Percentiles rank a stretch among this genome's conserved stretches.
phyloP scores from a whole-genome alignment of 768 basidiomycete species.

The Pisolithus albus region DNA sequence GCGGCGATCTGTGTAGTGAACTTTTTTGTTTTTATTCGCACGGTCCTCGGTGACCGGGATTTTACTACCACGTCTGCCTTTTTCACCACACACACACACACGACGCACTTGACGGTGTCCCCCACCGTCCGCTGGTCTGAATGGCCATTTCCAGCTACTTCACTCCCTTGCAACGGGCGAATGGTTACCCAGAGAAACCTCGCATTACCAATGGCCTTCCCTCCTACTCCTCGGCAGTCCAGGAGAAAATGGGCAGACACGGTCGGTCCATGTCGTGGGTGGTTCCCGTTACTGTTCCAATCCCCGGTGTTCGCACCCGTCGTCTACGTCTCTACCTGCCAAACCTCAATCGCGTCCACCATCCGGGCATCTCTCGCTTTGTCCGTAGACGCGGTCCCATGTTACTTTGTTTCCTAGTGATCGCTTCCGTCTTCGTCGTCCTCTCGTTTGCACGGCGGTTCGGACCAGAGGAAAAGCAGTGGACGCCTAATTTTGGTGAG shows the following conservation, averaged over 20 bases:
- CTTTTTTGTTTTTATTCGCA: no score
- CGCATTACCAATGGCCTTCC: constrained; percentile 39
- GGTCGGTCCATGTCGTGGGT: constrained; percentile 48
- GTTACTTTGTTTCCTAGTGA: constrained; percentile 41
- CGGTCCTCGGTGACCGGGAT: background rate
- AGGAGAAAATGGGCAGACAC: constrained; percentile 57
- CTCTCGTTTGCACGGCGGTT: constrained; percentile 59
- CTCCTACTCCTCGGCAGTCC: constrained; percentile 49
- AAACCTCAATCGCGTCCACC: constrained; percentile 56
- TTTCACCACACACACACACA: background rate
- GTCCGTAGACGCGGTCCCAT: constrained; percentile 52
- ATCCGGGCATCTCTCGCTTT: constrained; percentile 48
- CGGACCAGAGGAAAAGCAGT: constrained; percentile 53
- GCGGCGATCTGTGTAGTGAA: no score
- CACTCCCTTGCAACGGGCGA: constrained; percentile 38
- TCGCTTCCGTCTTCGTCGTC: constrained; percentile 44
- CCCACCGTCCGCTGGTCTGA: constrained; percentile 10
- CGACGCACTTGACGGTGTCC: constrained; percentile 12
- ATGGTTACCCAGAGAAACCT: constrained; percentile 39
- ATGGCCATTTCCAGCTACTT: constrained; percentile 47
- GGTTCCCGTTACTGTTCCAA: constrained; percentile 48
- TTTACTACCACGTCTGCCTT: background rate
- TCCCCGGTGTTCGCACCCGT: constrained; percentile 54
- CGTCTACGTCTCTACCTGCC: constrained; percentile 51
- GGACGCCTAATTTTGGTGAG: constrained; percentile 54